Percentiles rank a stretch among this genome's conserved stretches.
phyloP scores from a whole-genome alignment of 768 basidiomycete genomes.

The Tubosaeta sp. region DNA sequence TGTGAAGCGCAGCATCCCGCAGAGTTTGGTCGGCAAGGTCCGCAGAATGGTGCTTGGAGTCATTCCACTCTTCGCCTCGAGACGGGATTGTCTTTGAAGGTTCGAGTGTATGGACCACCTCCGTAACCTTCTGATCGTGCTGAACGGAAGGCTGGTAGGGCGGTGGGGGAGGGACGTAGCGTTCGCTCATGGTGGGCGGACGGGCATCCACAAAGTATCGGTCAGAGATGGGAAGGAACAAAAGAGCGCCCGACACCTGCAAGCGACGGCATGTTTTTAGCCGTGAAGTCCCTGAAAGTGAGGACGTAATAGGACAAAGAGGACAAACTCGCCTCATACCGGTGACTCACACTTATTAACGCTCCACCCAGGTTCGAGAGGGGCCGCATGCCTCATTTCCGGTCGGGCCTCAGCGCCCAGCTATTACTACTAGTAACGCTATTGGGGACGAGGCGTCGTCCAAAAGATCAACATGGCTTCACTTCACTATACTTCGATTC shows the following conservation, averaged over 20 bases:
- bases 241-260: slow-evolving; percentile 8
- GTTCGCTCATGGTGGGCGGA: slow-evolving; percentile 21
- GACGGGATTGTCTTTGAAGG: slow-evolving; percentile 10
- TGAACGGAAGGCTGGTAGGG: slow-evolving; percentile 38
- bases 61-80: slow-evolving; percentile 14
- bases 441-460: background rate
- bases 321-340: background rate
- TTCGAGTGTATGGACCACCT: slow-evolving; percentile 12
- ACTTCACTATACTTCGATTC: slow-evolving; percentile 60
- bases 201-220: background rate
- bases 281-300: background rate
- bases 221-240: background rate
- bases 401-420: slow-evolving; percentile 1
- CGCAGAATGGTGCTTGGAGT: slow-evolving; percentile 7
- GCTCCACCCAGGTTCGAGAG: background rate
- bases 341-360: background rate
- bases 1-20: background rate
- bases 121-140: slow-evolving; percentile 50
- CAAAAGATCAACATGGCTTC: background rate
- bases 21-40: slow-evolving; percentile 4
- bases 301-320: slow-evolving; percentile 2
- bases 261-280: slow-evolving; percentile 10
- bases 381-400: slow-evolving; percentile 10
- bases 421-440: slow-evolving; percentile 1
- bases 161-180: slow-evolving; percentile 34